phyloP scores from a whole-genome alignment of 345 rosid genomes.

The Rhodamnia rubescens region DNA sequence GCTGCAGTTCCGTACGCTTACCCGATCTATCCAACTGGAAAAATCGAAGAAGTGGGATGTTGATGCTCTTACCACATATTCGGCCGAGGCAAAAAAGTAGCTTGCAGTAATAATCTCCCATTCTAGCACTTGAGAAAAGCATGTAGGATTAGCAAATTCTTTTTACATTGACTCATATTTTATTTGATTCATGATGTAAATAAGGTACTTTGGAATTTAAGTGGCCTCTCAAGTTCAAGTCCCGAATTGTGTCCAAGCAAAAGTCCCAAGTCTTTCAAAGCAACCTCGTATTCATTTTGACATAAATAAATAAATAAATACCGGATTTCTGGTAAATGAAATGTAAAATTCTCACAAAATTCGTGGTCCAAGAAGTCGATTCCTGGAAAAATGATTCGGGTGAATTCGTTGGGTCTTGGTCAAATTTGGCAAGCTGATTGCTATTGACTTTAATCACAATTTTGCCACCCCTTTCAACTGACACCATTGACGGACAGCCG shows the following conservation, averaged over 20 bases:
- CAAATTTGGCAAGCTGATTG: not conserved
- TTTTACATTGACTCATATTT: not conserved
- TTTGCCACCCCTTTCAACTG: not conserved
- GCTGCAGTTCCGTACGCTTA: rapidly evolving
- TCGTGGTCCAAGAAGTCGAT: no score
- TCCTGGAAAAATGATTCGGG: not conserved
- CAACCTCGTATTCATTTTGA: not conserved
- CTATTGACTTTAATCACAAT: not conserved
- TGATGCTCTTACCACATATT: not conserved
- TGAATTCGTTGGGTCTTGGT: not conserved
- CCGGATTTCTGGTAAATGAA: no score
- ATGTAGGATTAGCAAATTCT: not conserved
- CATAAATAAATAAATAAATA: rapidly evolving
- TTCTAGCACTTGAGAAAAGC: not conserved
- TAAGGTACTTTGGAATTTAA: not conserved
- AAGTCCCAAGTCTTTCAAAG: not conserved
- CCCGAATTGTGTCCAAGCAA: not conserved
- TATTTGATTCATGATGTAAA: not conserved
- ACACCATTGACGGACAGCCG: no score
- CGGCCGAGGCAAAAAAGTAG: not conserved
- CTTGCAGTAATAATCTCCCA: not conserved
- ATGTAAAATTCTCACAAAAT: no score
- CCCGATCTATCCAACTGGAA: not conserved
- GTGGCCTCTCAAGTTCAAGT: not conserved
- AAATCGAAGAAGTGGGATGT: rapidly evolving